Evolutionary conservation across 768 basidiomycete species (phyloP).

Genomic region (Suillus tomentosus): DNA sequence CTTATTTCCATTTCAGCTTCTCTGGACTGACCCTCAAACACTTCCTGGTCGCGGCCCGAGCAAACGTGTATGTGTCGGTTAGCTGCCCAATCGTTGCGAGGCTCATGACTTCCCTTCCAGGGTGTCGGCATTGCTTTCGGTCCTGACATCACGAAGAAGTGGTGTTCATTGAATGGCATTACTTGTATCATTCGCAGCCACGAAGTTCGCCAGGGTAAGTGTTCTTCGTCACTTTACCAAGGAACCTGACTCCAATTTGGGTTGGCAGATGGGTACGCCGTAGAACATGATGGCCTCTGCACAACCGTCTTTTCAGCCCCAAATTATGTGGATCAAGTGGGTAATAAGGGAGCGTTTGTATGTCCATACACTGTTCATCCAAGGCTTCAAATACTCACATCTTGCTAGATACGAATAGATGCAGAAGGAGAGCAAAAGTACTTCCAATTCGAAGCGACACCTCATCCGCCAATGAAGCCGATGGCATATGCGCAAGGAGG

Average conservation of each 20-base stretch:
- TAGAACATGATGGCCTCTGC: conserved; percentile 94
- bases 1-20: conserved; percentile 49
- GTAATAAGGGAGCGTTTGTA: conserved; percentile 92
- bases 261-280: conserved; percentile 79
- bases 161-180: conserved; percentile 86
- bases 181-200: conserved; percentile 93
- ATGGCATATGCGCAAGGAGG: conserved; percentile 86
- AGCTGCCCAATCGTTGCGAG: conserved; percentile 1
- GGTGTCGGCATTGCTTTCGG: conserved; percentile 97
- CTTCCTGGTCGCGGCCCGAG: conserved; percentile 89
- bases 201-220: conserved; percentile 88
- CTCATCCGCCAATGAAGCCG: conserved; percentile 88
- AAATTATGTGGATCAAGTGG: conserved; percentile 90
- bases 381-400: conserved; percentile 13
- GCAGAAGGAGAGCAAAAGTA: conserved; percentile 72
- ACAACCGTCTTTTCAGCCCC: conserved; percentile 96
- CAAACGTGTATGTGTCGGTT: conserved; percentile 69
- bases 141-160: conserved; percentile 86
- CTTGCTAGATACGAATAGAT: conserved; percentile 75
- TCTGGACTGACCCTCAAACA: conserved; percentile 98
- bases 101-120: conserved; percentile 39
- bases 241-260: conserved; percentile 9
- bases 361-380: conserved; percentile 30
- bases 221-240: conserved; percentile 8
- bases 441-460: conserved; percentile 80